Base-by-base conservation (phyloP, 352 stramenopile genomes). In the Phytophthora hibernalis region DNA sequence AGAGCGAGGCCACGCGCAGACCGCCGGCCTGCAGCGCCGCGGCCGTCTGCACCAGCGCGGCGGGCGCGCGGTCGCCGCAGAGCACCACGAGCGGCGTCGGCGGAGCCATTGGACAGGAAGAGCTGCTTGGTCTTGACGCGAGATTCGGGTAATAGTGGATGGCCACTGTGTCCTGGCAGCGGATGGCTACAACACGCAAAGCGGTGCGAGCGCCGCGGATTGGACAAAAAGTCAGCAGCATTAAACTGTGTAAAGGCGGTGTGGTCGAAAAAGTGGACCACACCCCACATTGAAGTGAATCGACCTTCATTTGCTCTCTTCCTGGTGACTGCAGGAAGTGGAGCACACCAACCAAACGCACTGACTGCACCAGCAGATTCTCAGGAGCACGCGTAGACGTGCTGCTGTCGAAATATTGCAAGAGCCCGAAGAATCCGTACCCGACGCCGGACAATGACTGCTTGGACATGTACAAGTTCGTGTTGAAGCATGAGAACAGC, bases 1-100 rank as follows among this genome's bases (percentile, higher is more conserved):
- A 65, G 24, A 95, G 73, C 66, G 82, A 77, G 6, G 85, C 84
- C 38, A 95, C 69, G 49, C 85, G 83, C 54, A 91, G 66, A 5
- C 85, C 83, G 50, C 72, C 65, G 16, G 62, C 11, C 63, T 91
- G 82, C 66, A 95, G 66, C 51, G 78, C 61, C 57, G 76, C 68
- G 28, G 81, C 81, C 20, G 75, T 71, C 37, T 79, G 57, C 49
- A 93, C 69, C 38, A 93, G 80, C 48, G 58, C 55, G 3, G 72
- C 61, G 5, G 81, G 62, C 45, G 82, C 79, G 61, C 62, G 65
- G 63, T 83, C 78, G 40, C 83, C 79, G 60, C 80, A 89, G 60
- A 93, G 80, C 81, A 93, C 83, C 51, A 83, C 85, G 67, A 93
- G 76, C 53, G 80, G 76, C 60, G 79, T 74, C 60, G 60, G 44